Evolutionary conservation across 1,284 basidiomycete genomes (phyloP).

Genomic region (Volvariella volvacea): DNA sequence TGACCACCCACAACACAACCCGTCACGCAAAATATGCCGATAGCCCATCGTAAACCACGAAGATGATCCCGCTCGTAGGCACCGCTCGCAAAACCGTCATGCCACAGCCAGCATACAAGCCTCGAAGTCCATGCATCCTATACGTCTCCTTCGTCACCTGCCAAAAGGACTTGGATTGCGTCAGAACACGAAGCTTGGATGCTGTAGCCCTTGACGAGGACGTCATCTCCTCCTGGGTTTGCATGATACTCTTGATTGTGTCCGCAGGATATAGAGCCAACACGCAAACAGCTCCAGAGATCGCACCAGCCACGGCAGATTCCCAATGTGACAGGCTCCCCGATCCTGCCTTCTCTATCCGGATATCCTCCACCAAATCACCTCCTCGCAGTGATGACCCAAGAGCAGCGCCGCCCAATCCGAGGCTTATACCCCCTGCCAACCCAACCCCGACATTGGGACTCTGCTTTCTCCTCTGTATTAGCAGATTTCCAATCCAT

Average conservation of each 20-base stretch:
- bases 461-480: conserved; percentile 45
- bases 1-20: too few species aligned
- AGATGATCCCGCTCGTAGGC: conserved; percentile 89
- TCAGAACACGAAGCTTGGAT: neutral
- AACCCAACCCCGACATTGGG: neutral
- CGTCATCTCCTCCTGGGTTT: conserved; percentile 87
- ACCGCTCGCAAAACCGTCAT: conserved; percentile 85
- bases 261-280: conserved; percentile 89
- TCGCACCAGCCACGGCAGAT: conserved; percentile 80
- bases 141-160: conserved; percentile 54
- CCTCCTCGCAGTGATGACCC: too few species aligned
- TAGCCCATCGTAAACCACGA: conserved; percentile 87
- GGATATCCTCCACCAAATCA: conserved; percentile 1
- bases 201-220: conserved; percentile 30
- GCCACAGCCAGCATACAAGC: conserved; percentile 92
- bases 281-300: conserved; percentile 85
- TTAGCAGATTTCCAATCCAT: conserved; percentile 49
- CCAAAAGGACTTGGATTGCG: conserved; percentile 7
- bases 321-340: conserved; percentile 51
- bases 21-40: too few species aligned
- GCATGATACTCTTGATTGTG: conserved; percentile 91
- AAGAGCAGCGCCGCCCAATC: too few species aligned
- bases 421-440: too few species aligned
- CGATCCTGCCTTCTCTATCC: conserved; percentile 15
- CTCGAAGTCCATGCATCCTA: conserved; percentile 71